phyloP scores from a whole-genome alignment of 441 rosid genomes.

The Corymbia calophylla region DNA sequence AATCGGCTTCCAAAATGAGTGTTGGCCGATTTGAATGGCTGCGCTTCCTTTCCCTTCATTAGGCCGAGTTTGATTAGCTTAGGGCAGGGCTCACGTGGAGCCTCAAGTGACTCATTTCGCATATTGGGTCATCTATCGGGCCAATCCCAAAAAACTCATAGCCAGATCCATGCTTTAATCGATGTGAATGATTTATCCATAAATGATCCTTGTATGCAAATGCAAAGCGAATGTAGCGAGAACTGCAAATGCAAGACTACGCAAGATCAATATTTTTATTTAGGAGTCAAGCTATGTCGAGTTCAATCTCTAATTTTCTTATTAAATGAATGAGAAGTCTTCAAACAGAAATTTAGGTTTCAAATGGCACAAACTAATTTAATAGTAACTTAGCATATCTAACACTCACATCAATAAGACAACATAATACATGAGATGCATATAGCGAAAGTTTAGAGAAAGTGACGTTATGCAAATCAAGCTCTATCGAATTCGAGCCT shows the following conservation, averaged over 20 bases:
- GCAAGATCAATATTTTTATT: too few relatives aligned
- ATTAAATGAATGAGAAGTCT: too few relatives aligned
- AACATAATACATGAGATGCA: too few relatives aligned
- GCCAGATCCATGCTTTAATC: background rate
- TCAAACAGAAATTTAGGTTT: too few relatives aligned
- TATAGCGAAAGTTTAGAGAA: too few relatives aligned
- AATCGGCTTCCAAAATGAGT: too few relatives aligned
- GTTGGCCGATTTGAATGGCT: background rate
- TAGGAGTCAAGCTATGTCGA: background rate
- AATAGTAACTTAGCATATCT: too few relatives aligned
- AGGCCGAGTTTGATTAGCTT: background rate
- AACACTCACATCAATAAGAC: too few relatives aligned
- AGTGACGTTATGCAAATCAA: too few relatives aligned
- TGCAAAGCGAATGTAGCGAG: background rate
- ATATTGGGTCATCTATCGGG: background rate
- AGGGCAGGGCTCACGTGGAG: background rate
- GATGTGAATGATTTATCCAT: background rate
- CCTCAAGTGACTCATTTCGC: background rate
- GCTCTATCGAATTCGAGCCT: background rate
- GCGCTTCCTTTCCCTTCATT: background rate
- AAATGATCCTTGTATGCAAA: background rate
- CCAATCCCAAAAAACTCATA: background rate
- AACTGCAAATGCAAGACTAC: background rate
- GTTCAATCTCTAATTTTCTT: too few relatives aligned
- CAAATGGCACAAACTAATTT: too few relatives aligned